Base-by-base conservation (phyloP, 306 rosid genomes). In the Vigna mungo region DNA sequence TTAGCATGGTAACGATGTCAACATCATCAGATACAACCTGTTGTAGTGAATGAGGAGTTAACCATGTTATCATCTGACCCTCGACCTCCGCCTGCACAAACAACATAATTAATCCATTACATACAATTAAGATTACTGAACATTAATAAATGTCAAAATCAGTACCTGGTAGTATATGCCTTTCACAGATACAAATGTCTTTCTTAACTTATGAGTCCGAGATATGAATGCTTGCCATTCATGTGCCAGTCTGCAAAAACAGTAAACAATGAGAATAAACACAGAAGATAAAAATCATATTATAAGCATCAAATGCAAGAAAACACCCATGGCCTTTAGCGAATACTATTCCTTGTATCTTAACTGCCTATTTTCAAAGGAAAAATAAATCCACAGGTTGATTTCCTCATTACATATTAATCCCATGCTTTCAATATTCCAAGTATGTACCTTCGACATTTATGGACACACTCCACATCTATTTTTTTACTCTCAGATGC, bases 191-290 rank as follows among this genome's bases (percentile, higher is more conserved):
- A 95, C 86, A 61, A 95, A 95, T 37, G 90, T 88, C 82, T 95
- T 92, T 48, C 97, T 92, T 73, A 95, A 63, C 55, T 84, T 92
- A 80, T 92, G 95, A 82, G 87, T 88, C 14, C 92, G 93, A 46
- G 96, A 90, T 66, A 90, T 68, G 71, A 84, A 95, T 20, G 96
- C 97, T 72, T 88, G 96, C 98, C 98, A 95, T 86, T 95, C 97
- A 84, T 95, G 97, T 23, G 93, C 92, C 92, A 95, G 52, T 81
- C 98, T 94, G 74, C 36, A 51, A 56, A 60, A 32, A 15, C 37
- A 8, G 30, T 12, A 82, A 61, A 23, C 25, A 71, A 80, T 25
- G 65, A 27, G 52, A 65, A 65, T 41, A 76, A 81, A 69, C 7
- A 53, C 39, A 68, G 43, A 37, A 18, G 17, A 34, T 17, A 39